Percentiles rank a stretch among this genome's conserved stretches.
These are phyloP conservation scores for Phycomyces blakesleeanus DNA, from an alignment of 192 early-diverging fungal species.

Conservation along the genomic window DNA sequence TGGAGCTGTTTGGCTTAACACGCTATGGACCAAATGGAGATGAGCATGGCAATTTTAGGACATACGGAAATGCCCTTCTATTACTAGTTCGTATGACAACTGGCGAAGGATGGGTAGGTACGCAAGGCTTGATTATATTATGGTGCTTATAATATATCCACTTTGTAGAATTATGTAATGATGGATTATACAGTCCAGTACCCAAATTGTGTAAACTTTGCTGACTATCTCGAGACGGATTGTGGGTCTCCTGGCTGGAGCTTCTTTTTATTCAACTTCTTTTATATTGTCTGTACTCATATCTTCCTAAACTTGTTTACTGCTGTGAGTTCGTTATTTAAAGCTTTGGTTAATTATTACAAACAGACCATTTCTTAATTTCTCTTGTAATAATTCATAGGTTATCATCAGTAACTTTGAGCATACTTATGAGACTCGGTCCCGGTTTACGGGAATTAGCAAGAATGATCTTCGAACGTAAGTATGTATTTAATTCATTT, in stretches of 20 bases:
- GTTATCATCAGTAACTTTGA: constrained; percentile 37
- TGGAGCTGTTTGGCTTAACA: constrained; percentile 57
- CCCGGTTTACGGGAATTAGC: constrained; percentile 30
- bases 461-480: constrained; percentile 33
- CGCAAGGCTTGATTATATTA: no score
- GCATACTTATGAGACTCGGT: constrained; percentile 31
- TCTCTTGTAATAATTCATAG: constrained; percentile 3
- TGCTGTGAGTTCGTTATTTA: constrained; percentile 35
- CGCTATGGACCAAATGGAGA: constrained; percentile 40
- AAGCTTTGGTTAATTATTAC: no score
- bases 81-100: constrained; percentile 52
- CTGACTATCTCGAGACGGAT: constrained; percentile 43
- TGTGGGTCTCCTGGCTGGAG: constrained; percentile 52
- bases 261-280: constrained; percentile 50
- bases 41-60: constrained; percentile 45
- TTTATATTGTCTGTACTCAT: constrained; percentile 58
- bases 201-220: constrained; percentile 47
- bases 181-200: constrained; percentile 44
- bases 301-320: constrained; percentile 60
- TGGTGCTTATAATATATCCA: no score
- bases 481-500: background rate
- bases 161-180: constrained; percentile 46
- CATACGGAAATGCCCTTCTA: constrained; percentile 41
- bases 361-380: no score
- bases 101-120: constrained; percentile 41